Conservation (phyloP, 768 basidiomycete species). For the Postia placenta region DNA sequence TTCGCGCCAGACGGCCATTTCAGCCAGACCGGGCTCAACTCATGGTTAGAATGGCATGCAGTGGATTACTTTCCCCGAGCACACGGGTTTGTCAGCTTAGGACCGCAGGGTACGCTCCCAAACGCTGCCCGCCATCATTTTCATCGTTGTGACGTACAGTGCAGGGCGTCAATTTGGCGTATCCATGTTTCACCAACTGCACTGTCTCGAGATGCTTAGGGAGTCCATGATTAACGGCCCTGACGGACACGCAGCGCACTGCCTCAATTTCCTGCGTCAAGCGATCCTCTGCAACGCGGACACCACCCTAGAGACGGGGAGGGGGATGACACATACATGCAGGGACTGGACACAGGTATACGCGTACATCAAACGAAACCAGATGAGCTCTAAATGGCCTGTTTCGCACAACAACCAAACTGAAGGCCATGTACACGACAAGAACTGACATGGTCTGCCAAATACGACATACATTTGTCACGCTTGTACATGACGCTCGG, state of each 20-base stretch:
- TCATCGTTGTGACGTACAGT: no score
- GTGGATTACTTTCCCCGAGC: neutral
- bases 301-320: constrained; percentile 24
- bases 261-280: constrained; percentile 28
- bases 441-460: no score
- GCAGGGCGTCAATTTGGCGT: neutral
- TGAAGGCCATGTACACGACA: no score
- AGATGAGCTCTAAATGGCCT: constrained; percentile 1
- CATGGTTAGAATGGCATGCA: neutral
- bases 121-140: no score
- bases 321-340: constrained; percentile 20
- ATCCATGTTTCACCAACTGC: constrained; percentile 2
- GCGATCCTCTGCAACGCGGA: constrained; percentile 26
- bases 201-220: neutral
- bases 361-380: constrained; percentile 14
- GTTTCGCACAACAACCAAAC: neutral
- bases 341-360: constrained; percentile 23
- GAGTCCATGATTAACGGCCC: neutral
- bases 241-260: constrained; percentile 14
- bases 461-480: no score
- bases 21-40: neutral
- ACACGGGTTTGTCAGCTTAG: neutral
- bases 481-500: no score
- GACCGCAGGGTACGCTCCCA: neutral
- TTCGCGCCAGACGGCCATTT: neutral